phyloP scores from a whole-genome alignment of 768 basidiomycete species.

The Panaeolus papilionaceus region DNA sequence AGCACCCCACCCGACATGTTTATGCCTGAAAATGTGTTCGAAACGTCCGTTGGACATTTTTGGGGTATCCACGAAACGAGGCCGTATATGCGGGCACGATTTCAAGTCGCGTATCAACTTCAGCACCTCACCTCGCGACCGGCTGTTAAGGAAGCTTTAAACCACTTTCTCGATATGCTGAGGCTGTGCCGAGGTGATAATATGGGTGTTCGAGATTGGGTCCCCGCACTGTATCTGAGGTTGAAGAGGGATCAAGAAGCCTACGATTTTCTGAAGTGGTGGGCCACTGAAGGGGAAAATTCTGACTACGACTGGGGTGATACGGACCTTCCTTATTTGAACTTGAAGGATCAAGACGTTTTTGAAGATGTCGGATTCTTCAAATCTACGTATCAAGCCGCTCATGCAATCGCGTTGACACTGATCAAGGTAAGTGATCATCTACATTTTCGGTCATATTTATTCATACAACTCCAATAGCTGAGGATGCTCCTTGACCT shows the following conservation, averaged over 20 bases:
- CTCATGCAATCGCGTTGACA: constrained; percentile 14
- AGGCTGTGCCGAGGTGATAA: constrained; percentile 22
- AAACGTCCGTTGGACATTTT: constrained; percentile 21
- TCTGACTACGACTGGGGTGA: constrained; percentile 18
- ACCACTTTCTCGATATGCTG: constrained; percentile 21
- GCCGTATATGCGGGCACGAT: constrained; percentile 20
- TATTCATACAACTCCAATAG: no score
- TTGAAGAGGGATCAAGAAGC: constrained; percentile 19
- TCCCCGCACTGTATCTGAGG: constrained; percentile 17
- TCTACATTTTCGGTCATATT: no score
- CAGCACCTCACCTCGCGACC: constrained; percentile 13
- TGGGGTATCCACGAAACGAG: constrained; percentile 21
- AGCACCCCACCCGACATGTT: background rate
- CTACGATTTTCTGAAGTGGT: constrained; percentile 25
- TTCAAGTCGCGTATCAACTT: constrained; percentile 3
- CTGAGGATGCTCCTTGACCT: no score
- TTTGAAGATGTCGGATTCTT: constrained; percentile 17
- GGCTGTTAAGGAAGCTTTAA: constrained; percentile 11
- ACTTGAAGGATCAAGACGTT: constrained; percentile 20
- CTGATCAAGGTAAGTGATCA: background rate
- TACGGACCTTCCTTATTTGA: constrained; percentile 14
- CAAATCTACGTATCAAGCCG: background rate
- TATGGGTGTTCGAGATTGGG: constrained; percentile 19
- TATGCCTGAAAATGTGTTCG: constrained; percentile 11
- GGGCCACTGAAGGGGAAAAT: constrained; percentile 7